A percentile compares a stretch with the other conserved stretches of the same genome.
Conservation (phyloP, 805 yeast species). For the Kodamaea restingae region DNA sequence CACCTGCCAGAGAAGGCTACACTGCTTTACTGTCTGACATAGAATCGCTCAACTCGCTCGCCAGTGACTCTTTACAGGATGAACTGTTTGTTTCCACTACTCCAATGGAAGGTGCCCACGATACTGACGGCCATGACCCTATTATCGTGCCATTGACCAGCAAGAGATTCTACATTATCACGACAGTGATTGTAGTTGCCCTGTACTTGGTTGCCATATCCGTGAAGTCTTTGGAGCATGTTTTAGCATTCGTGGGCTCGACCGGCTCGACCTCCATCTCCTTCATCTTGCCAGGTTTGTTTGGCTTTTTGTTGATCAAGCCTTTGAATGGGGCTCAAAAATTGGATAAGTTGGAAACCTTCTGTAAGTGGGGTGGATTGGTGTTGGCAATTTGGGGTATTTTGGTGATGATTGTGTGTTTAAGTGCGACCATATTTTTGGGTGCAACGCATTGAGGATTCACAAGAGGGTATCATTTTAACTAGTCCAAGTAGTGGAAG, state of each 20-base stretch:
- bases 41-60: constrained; percentile 18
- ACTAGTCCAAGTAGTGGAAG: no score
- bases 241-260: constrained; percentile 72
- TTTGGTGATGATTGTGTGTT: constrained; percentile 50
- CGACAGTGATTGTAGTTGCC: constrained; percentile 41
- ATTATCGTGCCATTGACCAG: constrained; percentile 47
- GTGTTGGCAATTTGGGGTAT: constrained; percentile 51
- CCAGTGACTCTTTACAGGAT: constrained; percentile 22
- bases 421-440: constrained; percentile 46
- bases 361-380: constrained; percentile 39
- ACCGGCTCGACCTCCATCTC: constrained; percentile 81
- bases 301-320: constrained; percentile 59
- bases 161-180: constrained; percentile 45
- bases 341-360: constrained; percentile 25
- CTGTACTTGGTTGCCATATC: constrained; percentile 57
- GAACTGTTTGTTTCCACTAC: constrained; percentile 41
- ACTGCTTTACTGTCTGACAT: constrained; percentile 25
- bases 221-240: constrained; percentile 62
- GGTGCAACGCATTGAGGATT: constrained; percentile 32
- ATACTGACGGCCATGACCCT: constrained; percentile 45
- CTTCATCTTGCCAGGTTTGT: constrained; percentile 73
- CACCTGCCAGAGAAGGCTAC: constrained; percentile 21
- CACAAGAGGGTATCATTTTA: no score
- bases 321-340: constrained; percentile 27
- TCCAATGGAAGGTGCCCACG: constrained; percentile 45